Percentiles rank a stretch among this genome's conserved stretches.
phyloP scores from a whole-genome alignment of 2,329 filamentous ascomycete species.

The Calonectria pseudoturangicola region DNA sequence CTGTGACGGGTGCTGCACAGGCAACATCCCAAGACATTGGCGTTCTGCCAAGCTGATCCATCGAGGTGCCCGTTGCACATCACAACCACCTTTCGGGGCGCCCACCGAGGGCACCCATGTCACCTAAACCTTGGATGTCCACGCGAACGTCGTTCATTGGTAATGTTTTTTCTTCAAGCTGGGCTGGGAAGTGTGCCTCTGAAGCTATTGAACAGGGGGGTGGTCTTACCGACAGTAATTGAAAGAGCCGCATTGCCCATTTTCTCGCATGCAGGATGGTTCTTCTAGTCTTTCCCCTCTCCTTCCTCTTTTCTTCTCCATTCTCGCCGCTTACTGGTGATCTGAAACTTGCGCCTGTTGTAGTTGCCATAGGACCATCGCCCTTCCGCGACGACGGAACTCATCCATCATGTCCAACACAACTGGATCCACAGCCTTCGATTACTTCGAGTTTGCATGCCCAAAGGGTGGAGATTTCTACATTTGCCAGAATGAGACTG shows the following conservation, averaged over 20 bases:
- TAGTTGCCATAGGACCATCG: neutral
- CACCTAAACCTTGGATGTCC: conserved; percentile 33
- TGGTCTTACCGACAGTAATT: conserved; percentile 21
- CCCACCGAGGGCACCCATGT: conserved; percentile 42
- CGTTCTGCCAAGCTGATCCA: conserved; percentile 15
- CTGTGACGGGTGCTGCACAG: conserved; percentile 10
- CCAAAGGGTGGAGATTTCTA: conserved; percentile 60
- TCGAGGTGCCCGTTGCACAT: conserved; percentile 23
- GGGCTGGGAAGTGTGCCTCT: conserved; percentile 19
- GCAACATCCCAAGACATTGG: conserved; percentile 23
- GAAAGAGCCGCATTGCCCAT: conserved; percentile 38
- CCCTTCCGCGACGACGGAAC: conserved; percentile 3
- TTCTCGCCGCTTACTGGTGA: neutral
- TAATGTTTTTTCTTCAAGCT: conserved; percentile 34
- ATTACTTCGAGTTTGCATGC: conserved; percentile 58
- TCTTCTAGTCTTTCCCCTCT: conserved; percentile 22
- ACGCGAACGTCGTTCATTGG: conserved; percentile 34
- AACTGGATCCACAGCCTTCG: conserved; percentile 10
- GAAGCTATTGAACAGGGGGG: conserved; percentile 22
- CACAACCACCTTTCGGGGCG: conserved; percentile 27
- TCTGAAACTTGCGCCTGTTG: neutral
- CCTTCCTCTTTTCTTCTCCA: conserved; percentile 20
- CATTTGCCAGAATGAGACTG: conserved; percentile 58
- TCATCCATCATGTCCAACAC: conserved; percentile 42
- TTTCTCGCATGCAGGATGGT: conserved; percentile 15